Evolutionary conservation across 169 alveolate genomes (phyloP).

Genomic region (Neospora caninum): DNA sequence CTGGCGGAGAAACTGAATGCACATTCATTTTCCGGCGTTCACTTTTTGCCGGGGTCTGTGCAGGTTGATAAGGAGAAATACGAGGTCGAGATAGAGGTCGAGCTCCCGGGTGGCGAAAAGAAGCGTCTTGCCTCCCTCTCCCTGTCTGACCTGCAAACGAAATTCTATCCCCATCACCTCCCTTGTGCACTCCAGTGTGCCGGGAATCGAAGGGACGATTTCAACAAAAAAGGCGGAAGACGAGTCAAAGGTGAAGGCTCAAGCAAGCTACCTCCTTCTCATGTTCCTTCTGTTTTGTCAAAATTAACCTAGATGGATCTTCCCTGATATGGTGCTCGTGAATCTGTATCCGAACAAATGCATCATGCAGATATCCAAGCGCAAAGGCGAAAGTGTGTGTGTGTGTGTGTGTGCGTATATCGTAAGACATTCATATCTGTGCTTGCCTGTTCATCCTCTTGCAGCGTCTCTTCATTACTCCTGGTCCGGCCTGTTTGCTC

Average conservation of each 20-base stretch:
- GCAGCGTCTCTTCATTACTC: too few species aligned
- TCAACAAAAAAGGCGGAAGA: conserved; percentile 23
- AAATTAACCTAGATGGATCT: background rate
- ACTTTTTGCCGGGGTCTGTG: background rate
- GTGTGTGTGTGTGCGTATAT: too few species aligned
- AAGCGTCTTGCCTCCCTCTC: background rate
- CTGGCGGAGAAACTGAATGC: background rate
- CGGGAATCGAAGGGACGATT: conserved; percentile 76
- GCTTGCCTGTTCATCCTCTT: too few species aligned
- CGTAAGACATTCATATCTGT: too few species aligned
- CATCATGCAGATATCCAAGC: too few species aligned
- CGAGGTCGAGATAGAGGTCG: conserved; percentile 1
- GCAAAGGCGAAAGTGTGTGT: too few species aligned
- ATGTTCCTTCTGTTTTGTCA: background rate
- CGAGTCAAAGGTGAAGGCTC: conserved; percentile 37
- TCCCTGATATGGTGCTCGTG: background rate
- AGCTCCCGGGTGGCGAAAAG: background rate
- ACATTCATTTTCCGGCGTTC: background rate
- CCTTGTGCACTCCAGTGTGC: conserved; percentile 75
- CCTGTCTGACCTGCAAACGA: background rate
- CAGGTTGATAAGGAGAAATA: background rate
- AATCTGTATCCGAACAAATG: too few species aligned
- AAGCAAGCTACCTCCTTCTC: background rate
- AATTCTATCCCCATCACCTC: conserved; percentile 61
- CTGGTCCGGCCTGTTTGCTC: background rate